A percentile compares a stretch with the other conserved stretches of the same genome.
Evolutionary conservation across 2,329 filamentous ascomycete genomes (phyloP).

Genomic region (Cytospora leucostoma): DNA sequence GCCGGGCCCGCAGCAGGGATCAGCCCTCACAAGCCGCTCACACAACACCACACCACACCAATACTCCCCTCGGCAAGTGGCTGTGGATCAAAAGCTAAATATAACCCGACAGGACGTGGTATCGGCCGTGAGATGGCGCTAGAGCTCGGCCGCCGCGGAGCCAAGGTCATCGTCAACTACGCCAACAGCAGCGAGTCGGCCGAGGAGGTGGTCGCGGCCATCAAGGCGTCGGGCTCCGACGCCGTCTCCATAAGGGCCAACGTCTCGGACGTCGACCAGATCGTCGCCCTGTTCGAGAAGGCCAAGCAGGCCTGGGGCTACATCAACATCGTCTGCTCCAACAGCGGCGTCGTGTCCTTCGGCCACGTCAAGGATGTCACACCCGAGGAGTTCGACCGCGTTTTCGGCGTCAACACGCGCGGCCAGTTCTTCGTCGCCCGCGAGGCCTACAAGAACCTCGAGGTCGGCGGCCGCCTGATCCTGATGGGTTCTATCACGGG

Average conservation of each 20-base stretch:
- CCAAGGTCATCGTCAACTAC: conserved; percentile 68
- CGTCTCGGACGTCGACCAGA: conserved; percentile 65
- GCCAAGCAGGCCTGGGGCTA: conserved; percentile 65
- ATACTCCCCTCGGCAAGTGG: background rate
- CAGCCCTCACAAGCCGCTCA: background rate
- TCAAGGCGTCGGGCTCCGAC: conserved; percentile 64
- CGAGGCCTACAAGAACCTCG: conserved; percentile 69
- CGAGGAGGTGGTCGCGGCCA: conserved; percentile 64
- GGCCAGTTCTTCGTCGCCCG: conserved; percentile 74
- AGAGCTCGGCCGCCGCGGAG: conserved; percentile 65
- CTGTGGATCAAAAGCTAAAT: too few species aligned
- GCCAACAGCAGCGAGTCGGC: conserved; percentile 66
- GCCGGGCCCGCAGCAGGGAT: conserved; percentile 4
- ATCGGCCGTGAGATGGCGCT: conserved; percentile 68
- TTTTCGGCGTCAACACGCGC: conserved; percentile 68
- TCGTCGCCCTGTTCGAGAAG: conserved; percentile 62
- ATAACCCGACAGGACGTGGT: conserved; percentile 52
- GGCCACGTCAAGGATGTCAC: conserved; percentile 68
- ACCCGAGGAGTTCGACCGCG: conserved; percentile 71
- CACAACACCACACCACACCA: conserved; percentile 5
- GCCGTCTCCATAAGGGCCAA: conserved; percentile 70
- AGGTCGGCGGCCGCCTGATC: conserved; percentile 69
- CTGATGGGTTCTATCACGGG: conserved; percentile 73
- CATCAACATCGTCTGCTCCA: conserved; percentile 70
- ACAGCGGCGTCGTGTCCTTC: conserved; percentile 69